phyloP scores from a whole-genome alignment of 805 yeast genomes.

The Wickerhamiella spandovensis region DNA sequence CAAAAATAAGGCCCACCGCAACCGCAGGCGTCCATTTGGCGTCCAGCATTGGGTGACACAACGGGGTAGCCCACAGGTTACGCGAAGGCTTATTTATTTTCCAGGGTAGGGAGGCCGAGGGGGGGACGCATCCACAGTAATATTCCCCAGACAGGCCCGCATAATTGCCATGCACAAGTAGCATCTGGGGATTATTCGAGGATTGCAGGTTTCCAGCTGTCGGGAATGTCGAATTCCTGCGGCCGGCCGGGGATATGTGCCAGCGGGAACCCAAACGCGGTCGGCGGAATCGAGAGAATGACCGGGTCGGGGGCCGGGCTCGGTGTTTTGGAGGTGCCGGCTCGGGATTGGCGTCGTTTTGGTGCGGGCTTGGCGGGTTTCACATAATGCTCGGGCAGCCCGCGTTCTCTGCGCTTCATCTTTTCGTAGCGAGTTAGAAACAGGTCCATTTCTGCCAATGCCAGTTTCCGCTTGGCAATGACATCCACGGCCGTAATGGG shows the following conservation, averaged over 20 bases:
- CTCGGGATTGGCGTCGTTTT: neutral
- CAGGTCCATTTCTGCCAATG: constrained; percentile 34
- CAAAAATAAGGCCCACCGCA: neutral
- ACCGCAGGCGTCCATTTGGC: constrained; percentile 1
- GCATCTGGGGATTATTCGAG: too few species aligned
- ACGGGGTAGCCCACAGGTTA: neutral
- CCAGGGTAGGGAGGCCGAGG: neutral
- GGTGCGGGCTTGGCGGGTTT: neutral
- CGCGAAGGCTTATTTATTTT: neutral
- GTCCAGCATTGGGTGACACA: neutral
- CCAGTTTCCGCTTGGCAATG: constrained; percentile 35
- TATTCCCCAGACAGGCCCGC: too few species aligned
- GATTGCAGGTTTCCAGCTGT: constrained; percentile 5
- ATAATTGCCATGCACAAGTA: too few species aligned
- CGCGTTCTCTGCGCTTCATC: constrained; percentile 6
- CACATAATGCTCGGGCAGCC: constrained; percentile 1
- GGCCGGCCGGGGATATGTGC: neutral
- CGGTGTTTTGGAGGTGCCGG: neutral
- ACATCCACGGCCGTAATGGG: constrained; percentile 37
- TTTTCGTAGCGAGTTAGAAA: constrained; percentile 20
- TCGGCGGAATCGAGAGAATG: neutral
- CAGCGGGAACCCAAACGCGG: constrained; percentile 6
- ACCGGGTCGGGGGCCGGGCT: neutral
- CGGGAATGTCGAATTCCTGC: constrained; percentile 4
- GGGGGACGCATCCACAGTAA: too few species aligned